A percentile compares a stretch with the other conserved stretches of the same genome.
phyloP scores from a whole-genome alignment of 2,329 filamentous ascomycete species.

The Aspergillus novofumigatus region DNA sequence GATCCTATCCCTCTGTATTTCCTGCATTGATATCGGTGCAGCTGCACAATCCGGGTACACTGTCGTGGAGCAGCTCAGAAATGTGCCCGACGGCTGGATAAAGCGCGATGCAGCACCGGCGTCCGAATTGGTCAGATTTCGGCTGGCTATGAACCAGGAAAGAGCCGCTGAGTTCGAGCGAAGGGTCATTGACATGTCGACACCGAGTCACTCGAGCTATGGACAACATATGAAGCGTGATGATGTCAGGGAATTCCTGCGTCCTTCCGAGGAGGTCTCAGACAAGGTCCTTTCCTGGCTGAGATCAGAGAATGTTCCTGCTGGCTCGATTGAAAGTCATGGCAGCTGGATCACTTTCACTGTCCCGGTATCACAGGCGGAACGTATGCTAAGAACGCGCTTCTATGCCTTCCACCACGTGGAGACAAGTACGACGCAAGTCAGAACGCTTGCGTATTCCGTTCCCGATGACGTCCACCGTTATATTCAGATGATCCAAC shows the following conservation, averaged over 20 bases:
- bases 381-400: conserved; percentile 53
- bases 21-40: background rate
- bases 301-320: conserved; percentile 45
- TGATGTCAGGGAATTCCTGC: conserved; percentile 53
- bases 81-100: conserved; percentile 33
- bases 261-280: conserved; percentile 48
- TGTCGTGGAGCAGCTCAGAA: conserved; percentile 26
- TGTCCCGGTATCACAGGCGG: conserved; percentile 40
- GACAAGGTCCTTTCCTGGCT: conserved; percentile 55
- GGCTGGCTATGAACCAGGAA: conserved; percentile 48
- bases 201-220: conserved; percentile 56
- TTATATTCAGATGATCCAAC: conserved; percentile 61
- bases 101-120: conserved; percentile 24
- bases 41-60: conserved; percentile 11
- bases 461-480: conserved; percentile 53
- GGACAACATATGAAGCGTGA: conserved; percentile 60
- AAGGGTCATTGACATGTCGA: conserved; percentile 58
- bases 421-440: conserved; percentile 39
- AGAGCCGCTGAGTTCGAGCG: conserved; percentile 53
- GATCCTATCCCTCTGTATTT: conserved; percentile 11
- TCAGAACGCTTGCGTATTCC: conserved; percentile 59
- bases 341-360: conserved; percentile 60
- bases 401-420: conserved; percentile 55
- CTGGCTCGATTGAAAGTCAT: conserved; percentile 45
- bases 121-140: conserved; percentile 45